Conservation (phyloP, 2,329 filamentous ascomycete species). For the Aspergillus melleus region DNA sequence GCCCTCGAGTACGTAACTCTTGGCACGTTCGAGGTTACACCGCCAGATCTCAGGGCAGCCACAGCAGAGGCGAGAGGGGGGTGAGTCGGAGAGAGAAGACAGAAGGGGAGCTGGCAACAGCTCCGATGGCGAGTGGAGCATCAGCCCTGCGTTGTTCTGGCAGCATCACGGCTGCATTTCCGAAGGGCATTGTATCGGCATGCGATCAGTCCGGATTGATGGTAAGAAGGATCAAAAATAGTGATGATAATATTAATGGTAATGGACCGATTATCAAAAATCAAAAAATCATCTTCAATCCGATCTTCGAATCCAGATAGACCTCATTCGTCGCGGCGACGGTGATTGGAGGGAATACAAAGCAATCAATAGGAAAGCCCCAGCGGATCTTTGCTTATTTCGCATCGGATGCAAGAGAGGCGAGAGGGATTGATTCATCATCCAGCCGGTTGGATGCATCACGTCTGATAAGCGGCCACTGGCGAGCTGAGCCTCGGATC, state of each 20-base stretch:
- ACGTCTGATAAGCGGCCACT: neutral
- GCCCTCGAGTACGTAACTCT: slow-evolving; percentile 9
- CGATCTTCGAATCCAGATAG: neutral
- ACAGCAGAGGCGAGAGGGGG: slow-evolving; percentile 11
- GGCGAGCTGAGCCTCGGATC: neutral
- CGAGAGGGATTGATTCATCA: neutral
- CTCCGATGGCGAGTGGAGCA: slow-evolving; percentile 2
- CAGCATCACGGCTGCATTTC: slow-evolving; percentile 1
- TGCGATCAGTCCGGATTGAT: neutral
- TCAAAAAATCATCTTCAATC: neutral
- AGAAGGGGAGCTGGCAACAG: neutral
- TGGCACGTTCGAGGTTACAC: slow-evolving; percentile 21
- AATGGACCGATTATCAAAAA: neutral
- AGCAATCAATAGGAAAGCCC: neutral
- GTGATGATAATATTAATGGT: no score
- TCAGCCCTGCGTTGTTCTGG: slow-evolving; percentile 10
- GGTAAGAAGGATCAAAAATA: neutral
- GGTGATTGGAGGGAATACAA: neutral
- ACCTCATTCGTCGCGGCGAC: neutral
- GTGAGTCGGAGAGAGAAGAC: neutral
- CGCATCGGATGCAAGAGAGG: neutral
- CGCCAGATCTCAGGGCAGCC: slow-evolving; percentile 24
- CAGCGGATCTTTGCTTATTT: neutral
- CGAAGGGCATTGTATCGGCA: neutral
- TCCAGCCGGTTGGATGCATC: neutral